Conservation (phyloP, 2,329 filamentous ascomycete species). For the Colletotrichum sidae region DNA sequence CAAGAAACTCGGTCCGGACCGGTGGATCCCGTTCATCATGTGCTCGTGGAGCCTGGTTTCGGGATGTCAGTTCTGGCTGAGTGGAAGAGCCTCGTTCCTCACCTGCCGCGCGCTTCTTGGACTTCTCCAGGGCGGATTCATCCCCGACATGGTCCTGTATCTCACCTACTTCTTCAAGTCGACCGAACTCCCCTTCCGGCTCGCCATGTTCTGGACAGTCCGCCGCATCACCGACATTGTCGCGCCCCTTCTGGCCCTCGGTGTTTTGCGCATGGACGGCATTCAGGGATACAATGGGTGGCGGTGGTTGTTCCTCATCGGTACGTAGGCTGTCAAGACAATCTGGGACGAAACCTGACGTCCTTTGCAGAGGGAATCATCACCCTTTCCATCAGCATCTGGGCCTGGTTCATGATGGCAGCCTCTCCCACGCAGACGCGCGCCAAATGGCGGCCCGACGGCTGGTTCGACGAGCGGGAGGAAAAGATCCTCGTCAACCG, state of each 20-base stretch:
- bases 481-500: slow-evolving; percentile 70
- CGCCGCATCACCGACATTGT: slow-evolving; percentile 43
- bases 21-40: slow-evolving; percentile 46
- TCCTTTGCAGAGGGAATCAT: slow-evolving; percentile 29
- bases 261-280: slow-evolving; percentile 44
- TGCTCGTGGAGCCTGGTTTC: slow-evolving; percentile 39
- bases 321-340: too few species aligned
- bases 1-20: slow-evolving; percentile 58
- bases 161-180: slow-evolving; percentile 45
- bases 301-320: slow-evolving; percentile 39
- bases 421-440: slow-evolving; percentile 52
- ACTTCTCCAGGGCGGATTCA: slow-evolving; percentile 59
- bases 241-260: slow-evolving; percentile 43
- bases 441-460: slow-evolving; percentile 60
- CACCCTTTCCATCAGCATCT: slow-evolving; percentile 42
- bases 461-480: slow-evolving; percentile 68
- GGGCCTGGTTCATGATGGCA: slow-evolving; percentile 47
- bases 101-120: slow-evolving; percentile 52
- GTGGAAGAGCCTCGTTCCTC: slow-evolving; percentile 52
- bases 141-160: slow-evolving; percentile 46
- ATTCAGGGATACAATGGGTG: slow-evolving; percentile 42
- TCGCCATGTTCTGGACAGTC: slow-evolving; percentile 44
- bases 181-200: slow-evolving; percentile 42
- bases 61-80: slow-evolving; percentile 46
- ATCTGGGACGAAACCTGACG: too few species aligned